Base-by-base conservation (phyloP, 192 early-diverging fungal genomes). In the Coemansia sp. region DNA sequence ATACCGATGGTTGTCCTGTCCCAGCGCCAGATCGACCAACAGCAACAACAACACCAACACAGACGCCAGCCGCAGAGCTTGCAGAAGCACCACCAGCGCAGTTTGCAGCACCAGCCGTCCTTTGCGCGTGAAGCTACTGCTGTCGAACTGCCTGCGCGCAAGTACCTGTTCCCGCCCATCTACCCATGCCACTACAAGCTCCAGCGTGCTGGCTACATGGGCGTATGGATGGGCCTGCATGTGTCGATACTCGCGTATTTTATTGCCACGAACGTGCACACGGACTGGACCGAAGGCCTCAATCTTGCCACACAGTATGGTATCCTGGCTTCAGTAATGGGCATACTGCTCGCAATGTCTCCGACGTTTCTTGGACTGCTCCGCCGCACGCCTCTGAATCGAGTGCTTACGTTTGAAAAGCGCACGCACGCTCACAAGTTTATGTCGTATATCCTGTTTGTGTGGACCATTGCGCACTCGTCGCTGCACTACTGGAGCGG, bases 351-450 rank as follows among this genome's bases (percentile, higher is more conserved):
- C 11, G 77, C 77, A 52, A 80, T 96, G 67, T 95, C 91, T 66
- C 82, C 90, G 17, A 96, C 90, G 22, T 76, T 87, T 46, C 71
- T 90, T 18, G 78, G 81, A 0, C 57, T 83, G 40, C 56, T 88
- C 37, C 83, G 86, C 17, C 64, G 62, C 22, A 86, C 83, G 27
- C 75, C 85, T 6, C 67, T 91, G 22, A 83, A 83, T 80, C 60
- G 69, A 14, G 54, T 88, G 36, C 61, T 89, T 19, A 85, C 87
- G 9, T 84, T 92, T 61, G 88, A 92, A 60, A 81, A 89, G 74
- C 85, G 87, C 71, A 72, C 86, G 26, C 84, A 86, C 50, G 89
- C 90, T 21, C 90, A 92, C 82, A 90, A 90, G 68, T 82, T 83
- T 35, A 83, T 84, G 59, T 88, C 85, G 8, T 90, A 85, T 61